Evolutionary conservation across 2,329 filamentous ascomycete genomes (phyloP), one percentile per base, ranked within the genome.

Genomic region (Aspergillus ibericus): DNA sequence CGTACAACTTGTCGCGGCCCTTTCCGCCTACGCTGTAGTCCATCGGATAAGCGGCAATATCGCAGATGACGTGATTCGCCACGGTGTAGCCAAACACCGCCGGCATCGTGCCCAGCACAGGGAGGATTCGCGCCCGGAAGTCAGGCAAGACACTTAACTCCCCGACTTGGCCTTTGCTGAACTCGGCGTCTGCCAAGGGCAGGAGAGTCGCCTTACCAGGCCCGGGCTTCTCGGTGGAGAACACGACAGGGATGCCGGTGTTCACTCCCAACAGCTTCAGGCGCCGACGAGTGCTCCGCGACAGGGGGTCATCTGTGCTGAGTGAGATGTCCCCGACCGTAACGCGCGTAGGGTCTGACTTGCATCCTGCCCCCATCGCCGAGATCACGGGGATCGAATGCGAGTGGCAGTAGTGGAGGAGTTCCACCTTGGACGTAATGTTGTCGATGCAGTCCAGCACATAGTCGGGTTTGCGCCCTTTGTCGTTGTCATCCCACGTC

Each of bases 381-480:
- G 92, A 95, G 62, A 99, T 93, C 27, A 99, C 92, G 0, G 87
- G 88, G 25, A 98, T 80, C 1, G 83, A 81, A 70, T 92, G 84
- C 60, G 87, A 84, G 72, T 93, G 83, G 77, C 95, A 99, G 77
- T 96, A 96, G 68, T 92, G 88, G 40, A 99, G 81, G 55, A 99
- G 80, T 16, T 88, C 89, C 3, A 99, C 93, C 78, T 99, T 99
- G 55, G 92, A 96, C 53, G 96, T 91, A 62, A 99, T 98, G 72
- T 99, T 98, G 76, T 99, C 95, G 65, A 99, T 99, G 20, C 93
- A 96, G 76, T 99, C 95, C 35, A 99, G 86, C n/a, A 99, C 87
- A 70, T 88, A 99, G 68, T 93, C 89, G 1, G 93, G 92, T 67
- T 82, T 82, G 48, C 68, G 72, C n/a, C 72, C 73, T 34, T 71